phyloP scores from a whole-genome alignment of 1,139 yeast species.

The Candida gigantensis region DNA sequence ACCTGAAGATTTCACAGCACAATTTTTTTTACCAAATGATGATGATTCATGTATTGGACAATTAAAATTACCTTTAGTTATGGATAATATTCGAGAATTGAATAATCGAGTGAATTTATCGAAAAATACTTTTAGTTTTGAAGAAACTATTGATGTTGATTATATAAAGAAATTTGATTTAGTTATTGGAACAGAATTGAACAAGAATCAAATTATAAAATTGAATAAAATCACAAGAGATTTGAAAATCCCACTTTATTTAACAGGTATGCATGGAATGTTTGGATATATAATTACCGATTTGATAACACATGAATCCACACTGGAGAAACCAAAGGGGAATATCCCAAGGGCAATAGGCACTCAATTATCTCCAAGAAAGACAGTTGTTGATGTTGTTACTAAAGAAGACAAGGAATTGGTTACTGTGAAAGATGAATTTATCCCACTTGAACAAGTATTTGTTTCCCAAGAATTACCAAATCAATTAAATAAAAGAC shows the following conservation, averaged over 20 bases:
- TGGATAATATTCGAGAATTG: conserved; percentile 60
- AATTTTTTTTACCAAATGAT: conserved; percentile 70
- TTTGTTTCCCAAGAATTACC: conserved; percentile 42
- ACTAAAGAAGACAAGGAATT: conserved; percentile 43
- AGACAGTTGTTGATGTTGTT: conserved; percentile 53
- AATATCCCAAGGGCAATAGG: conserved; percentile 47
- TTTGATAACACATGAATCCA: conserved; percentile 61
- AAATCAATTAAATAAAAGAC: conserved; percentile 52
- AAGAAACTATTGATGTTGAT: conserved; percentile 26
- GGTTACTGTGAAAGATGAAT: conserved; percentile 58
- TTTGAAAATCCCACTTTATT: conserved; percentile 64
- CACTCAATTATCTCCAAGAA: conserved; percentile 50
- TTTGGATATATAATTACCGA: conserved; percentile 84
- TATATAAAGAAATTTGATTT: conserved; percentile 67
- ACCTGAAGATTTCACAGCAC: conserved; percentile 71
- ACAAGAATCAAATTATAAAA: conserved; percentile 37
- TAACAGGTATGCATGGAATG: conserved; percentile 72
- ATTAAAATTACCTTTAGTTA: conserved; percentile 55
- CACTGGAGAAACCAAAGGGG: conserved; percentile 44
- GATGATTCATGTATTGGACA: conserved; percentile 46
- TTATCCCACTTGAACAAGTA: conserved; percentile 33
- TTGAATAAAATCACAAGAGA: conserved; percentile 58
- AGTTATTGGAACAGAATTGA: conserved; percentile 72
- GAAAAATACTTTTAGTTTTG: conserved; percentile 34
- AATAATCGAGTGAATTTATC: conserved; percentile 71